A percentile compares a stretch with the other conserved stretches of the same genome.
Conservation (phyloP, 768 basidiomycete genomes). For the Russula compacta region DNA sequence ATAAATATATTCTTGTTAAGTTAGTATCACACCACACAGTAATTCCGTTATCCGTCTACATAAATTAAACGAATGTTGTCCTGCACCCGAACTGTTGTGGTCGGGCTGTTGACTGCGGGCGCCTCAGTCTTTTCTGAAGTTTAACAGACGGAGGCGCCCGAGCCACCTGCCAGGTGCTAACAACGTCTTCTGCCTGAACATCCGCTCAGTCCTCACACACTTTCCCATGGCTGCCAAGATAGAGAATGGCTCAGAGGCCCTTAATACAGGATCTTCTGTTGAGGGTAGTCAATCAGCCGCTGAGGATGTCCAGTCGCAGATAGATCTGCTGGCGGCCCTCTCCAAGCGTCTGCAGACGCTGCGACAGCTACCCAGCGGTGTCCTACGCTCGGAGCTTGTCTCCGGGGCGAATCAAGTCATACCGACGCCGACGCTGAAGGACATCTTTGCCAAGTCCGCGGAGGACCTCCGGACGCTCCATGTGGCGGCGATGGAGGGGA, state of each 20-base stretch:
- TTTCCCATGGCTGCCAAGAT: conserved; percentile 1
- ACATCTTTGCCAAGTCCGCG: conserved; percentile 25
- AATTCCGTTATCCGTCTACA: not conserved
- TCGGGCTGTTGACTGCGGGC: not conserved
- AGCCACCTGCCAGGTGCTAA: not conserved
- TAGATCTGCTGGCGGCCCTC: conserved; percentile 17
- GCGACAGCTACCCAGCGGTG: conserved; percentile 12
- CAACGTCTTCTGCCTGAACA: not conserved
- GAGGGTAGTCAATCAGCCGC: conserved; percentile 6
- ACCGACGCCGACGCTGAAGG: not conserved
- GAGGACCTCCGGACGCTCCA: conserved; percentile 39
- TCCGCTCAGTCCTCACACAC: not conserved
- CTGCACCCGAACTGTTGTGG: not conserved
- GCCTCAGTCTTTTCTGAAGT: not conserved
- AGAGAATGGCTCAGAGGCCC: not conserved
- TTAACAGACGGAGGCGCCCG: not conserved
- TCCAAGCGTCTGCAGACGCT: conserved; percentile 15
- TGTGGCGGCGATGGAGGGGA: conserved; percentile 40
- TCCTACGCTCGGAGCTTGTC: conserved; percentile 11
- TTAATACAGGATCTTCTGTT: not conserved
- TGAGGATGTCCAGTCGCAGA: conserved; percentile 16
- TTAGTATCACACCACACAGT: no score
- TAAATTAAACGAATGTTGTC: no score
- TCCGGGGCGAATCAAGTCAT: conserved; percentile 6
- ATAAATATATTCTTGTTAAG: not conserved